A percentile compares a stretch with the other conserved stretches of the same genome.
Evolutionary conservation across 139 green algal species (phyloP).

Genomic region (Choricystis sp.): DNA sequence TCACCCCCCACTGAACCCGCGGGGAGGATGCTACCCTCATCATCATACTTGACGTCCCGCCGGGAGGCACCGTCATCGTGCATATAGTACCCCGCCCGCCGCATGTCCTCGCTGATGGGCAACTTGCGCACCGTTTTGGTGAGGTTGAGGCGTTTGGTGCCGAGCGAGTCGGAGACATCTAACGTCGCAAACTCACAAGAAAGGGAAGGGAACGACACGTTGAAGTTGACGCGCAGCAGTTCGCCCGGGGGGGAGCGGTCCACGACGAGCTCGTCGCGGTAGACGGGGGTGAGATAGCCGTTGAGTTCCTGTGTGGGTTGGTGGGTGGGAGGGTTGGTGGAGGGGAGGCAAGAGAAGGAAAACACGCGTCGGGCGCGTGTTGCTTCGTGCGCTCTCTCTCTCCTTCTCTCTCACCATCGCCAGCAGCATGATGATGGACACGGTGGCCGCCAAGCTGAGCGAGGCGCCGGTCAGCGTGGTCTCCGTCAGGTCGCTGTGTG

Average conservation of each 20-base stretch:
- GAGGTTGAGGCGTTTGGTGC: constrained; percentile 83
- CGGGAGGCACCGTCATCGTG: constrained; percentile 28
- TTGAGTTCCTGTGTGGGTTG: background rate
- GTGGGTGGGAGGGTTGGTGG: background rate
- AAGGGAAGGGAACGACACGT: constrained; percentile 72
- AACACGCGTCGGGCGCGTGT: background rate
- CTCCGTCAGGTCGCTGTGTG: constrained; percentile 80
- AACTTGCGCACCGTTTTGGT: constrained; percentile 89
- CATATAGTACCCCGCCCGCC: constrained; percentile 21
- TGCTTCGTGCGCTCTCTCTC: background rate
- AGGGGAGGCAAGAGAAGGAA: background rate
- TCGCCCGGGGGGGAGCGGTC: constrained; percentile 33
- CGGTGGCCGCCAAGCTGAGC: constrained; percentile 67
- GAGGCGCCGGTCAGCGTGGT: constrained; percentile 72
- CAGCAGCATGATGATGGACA: constrained; percentile 71
- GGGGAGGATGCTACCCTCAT: constrained; percentile 4
- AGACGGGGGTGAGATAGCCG: background rate
- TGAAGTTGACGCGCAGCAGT: constrained; percentile 92
- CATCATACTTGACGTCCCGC: constrained; percentile 58
- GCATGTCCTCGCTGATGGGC: constrained; percentile 47
- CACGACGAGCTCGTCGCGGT: background rate
- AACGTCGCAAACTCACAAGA: constrained; percentile 94
- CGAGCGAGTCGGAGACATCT: constrained; percentile 84
- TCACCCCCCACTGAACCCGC: background rate
- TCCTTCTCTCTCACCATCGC: constrained; percentile 36